phyloP scores from a whole-genome alignment of 805 yeast species.

The Cyberlindnera bimundalis region DNA sequence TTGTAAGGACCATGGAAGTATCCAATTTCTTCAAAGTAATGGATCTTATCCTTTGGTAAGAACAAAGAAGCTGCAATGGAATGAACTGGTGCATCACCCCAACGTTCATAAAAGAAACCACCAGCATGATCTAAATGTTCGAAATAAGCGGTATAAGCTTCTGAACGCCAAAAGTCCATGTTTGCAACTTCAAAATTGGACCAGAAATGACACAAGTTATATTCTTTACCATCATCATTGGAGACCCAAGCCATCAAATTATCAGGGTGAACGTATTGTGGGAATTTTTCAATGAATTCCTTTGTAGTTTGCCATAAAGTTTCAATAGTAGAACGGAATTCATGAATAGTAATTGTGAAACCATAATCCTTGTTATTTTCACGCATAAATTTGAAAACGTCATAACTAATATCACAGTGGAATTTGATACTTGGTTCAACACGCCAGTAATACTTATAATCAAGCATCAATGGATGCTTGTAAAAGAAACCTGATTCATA shows the following conservation, averaged over 20 bases:
- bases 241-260: conserved; percentile 70
- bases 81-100: conserved; percentile 96
- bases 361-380: conserved; percentile 73
- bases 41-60: conserved; percentile 64
- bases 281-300: conserved; percentile 56
- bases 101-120: conserved; percentile 90
- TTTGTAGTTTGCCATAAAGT: conserved; percentile 74
- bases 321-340: conserved; percentile 66
- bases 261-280: conserved; percentile 54
- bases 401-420: conserved; percentile 80
- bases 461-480: conserved; percentile 67
- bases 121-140: conserved; percentile 74
- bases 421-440: conserved; percentile 84
- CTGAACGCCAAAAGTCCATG: conserved; percentile 69
- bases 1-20: conserved; percentile 80
- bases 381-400: conserved; percentile 76
- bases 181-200: conserved; percentile 83
- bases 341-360: conserved; percentile 76
- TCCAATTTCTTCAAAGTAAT: conserved; percentile 82
- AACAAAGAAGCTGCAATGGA: conserved; percentile 83
- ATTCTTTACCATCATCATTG: conserved; percentile 65
- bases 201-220: conserved; percentile 89
- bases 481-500: conserved; percentile 88
- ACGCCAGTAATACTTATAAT: conserved; percentile 93
- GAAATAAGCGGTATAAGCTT: conserved; percentile 68